Percentiles rank a stretch among this genome's conserved stretches.
Evolutionary conservation across 306 rosid genomes (phyloP).

Genomic region (Leucaena leucocephala): DNA sequence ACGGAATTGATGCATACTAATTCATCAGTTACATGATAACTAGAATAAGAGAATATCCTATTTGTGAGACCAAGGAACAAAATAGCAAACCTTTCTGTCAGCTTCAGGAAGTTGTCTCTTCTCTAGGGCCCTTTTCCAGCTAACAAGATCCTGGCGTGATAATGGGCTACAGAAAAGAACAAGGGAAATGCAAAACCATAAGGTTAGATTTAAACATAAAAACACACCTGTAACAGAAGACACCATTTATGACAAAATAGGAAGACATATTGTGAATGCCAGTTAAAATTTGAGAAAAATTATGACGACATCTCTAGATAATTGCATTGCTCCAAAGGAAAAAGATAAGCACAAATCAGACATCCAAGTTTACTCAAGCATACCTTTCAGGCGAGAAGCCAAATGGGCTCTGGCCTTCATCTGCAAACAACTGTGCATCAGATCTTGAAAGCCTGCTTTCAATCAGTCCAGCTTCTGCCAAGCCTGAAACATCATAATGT

Average conservation of each 20-base stretch:
- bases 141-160: constrained; percentile 97
- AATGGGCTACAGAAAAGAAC: constrained; percentile 65
- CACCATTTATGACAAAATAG: constrained; percentile 21
- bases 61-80: constrained; percentile 39
- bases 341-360: constrained; percentile 27
- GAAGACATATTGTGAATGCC: not conserved
- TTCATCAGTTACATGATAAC: constrained; percentile 35
- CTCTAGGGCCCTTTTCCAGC: constrained; percentile 97
- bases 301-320: not conserved
- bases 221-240: constrained; percentile 32
- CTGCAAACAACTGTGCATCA: constrained; percentile 65
- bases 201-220: constrained; percentile 14
- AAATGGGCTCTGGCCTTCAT: constrained; percentile 63
- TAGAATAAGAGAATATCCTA: constrained; percentile 34
- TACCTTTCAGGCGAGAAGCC: constrained; percentile 87
- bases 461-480: constrained; percentile 98
- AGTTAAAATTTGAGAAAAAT: constrained; percentile 3
- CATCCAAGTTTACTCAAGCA: constrained; percentile 29
- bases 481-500: constrained; percentile 59
- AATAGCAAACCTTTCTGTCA: constrained; percentile 71
- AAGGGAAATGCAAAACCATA: constrained; percentile 32
- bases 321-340: constrained; percentile 7
- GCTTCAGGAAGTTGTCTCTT: constrained; percentile 91
- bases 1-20: constrained; percentile 37
- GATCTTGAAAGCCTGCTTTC: constrained; percentile 88